Base-by-base conservation (phyloP, 768 basidiomycete species). In the Rhodotorula diobovata region DNA sequence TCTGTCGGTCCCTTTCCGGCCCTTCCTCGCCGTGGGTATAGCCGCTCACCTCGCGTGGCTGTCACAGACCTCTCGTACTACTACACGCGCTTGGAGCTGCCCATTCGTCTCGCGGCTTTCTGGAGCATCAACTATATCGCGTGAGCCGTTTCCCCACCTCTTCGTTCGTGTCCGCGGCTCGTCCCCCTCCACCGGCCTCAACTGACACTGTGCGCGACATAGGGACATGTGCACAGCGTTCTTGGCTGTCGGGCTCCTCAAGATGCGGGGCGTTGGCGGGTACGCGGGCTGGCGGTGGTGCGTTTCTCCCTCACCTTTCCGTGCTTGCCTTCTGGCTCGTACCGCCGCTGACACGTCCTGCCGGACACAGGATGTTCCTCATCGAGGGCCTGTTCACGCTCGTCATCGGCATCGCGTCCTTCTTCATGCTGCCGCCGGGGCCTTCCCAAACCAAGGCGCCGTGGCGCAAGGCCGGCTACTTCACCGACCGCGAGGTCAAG, bases 261-360 rank as follows among this genome's bases (percentile, higher is more conserved):
- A 79, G 66, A 79, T 82, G 80, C 68, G 81, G 18, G 80, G 80
- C 2, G 46, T 80, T 9, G 68, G 51, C 4, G 81, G 81, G 0
- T 55, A 74, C 18, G 77, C 77, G 0, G 81, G 81, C 2, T 81
- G 81, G 81, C 53, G 75, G 35, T 82, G 79, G 80, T 57, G 25
- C 21, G 64, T 28, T 39, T 9, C 25, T 46, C 18, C n/a, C 21
- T 30, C 25, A 21, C 16, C 23, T 45, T 41, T 18, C 41, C 14
- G 28, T 20, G 21, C 39, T n/a, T 15, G 11, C 20, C 23, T 12
- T 18, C 34, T 11, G 14, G 34, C 62, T n/a, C 14, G 51, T 20
- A 30, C 43, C 16, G 8, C 6, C 39, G 28, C 28, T n/a, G 35
- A 41, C n/a, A 39, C 56, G 25, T 3, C 41, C 35, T 32, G 12